Base-by-base conservation (phyloP, 371 early-diverging fungal species). In the Cokeromyces recurvatus region DNA sequence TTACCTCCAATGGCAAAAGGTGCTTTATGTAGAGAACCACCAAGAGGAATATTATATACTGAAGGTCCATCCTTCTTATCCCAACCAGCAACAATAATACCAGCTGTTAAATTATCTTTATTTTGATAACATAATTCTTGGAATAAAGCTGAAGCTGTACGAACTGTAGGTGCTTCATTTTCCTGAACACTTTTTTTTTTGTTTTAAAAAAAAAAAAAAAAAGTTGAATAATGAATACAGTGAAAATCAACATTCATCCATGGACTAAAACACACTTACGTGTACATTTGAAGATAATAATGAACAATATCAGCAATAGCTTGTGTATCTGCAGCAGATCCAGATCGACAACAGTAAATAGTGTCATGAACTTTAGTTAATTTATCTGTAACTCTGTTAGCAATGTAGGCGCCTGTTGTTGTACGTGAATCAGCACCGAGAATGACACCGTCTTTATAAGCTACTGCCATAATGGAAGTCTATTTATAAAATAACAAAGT, bases 401-500 rank as follows among this genome's bases (percentile, higher is more conserved):
- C 92, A 67, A 99, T 92, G 75, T 96, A 99, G 36, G 96, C 80
- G 27, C 99, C 99, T 19, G 86, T 87, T 3, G 95, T 94, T 22
- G 97, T 94, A 20, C 99, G 87, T 45, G 98, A 96, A 67, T 99
- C 99, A 43, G 99, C 99, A 29, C 97, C 99, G 49, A 99, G 78
- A 49, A 99, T 85, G 31, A 99, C 97, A 25, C 99, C 99, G 57
- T 89, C 94, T 29, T 85, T 78, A 66, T 85, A 99, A 58, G 85
- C 79, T 40, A 97, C 94, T 24, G 99, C 99, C 94, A 99, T 97
- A 71, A 99, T 99, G 51, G 99, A 96, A 39, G 99, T 99, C 95
- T 94, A 79, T 6, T 14, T n/a, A 34, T 34, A 14, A 9, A 15
- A 4, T 9, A 4, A 11, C 4, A 34, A 14, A 34, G 35, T 11